Evolutionary conservation across 192 early-diverging fungal species (phyloP).

Genomic region (Entomortierella parvispora): DNA sequence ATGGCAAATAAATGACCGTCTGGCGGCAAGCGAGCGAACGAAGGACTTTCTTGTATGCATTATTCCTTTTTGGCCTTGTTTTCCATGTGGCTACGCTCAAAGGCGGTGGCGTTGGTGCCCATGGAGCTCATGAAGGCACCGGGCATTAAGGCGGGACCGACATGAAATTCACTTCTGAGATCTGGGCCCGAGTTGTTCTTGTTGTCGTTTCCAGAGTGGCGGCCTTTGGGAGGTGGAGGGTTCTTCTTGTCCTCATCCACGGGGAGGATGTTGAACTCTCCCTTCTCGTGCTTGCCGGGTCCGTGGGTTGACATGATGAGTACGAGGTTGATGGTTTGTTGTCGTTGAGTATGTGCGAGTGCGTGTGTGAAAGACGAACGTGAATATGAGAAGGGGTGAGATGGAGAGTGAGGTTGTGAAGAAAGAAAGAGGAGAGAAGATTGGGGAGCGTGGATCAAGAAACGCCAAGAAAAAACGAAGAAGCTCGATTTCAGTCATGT

Average conservation of each 20-base stretch:
- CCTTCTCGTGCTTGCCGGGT: slow-evolving; percentile 30
- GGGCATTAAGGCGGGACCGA: slow-evolving; percentile 40
- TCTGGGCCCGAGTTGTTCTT: slow-evolving; percentile 1
- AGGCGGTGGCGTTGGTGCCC: slow-evolving; percentile 38
- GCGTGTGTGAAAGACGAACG: too few relatives aligned
- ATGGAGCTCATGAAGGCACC: slow-evolving; percentile 43
- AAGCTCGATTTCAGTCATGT: neutral
- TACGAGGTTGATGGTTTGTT: neutral
- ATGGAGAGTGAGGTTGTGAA: neutral
- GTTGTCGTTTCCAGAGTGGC: neutral
- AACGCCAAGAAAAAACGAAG: slow-evolving; percentile 1
- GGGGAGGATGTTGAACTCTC: slow-evolving; percentile 49
- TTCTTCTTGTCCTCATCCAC: slow-evolving; percentile 48
- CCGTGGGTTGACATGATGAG: neutral
- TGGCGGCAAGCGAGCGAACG: too few relatives aligned
- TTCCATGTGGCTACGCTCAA: slow-evolving; percentile 25
- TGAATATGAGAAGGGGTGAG: too few relatives aligned
- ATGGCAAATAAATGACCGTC: too few relatives aligned
- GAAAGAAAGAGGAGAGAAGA: neutral
- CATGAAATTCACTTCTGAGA: slow-evolving; percentile 23
- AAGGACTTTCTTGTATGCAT: too few relatives aligned
- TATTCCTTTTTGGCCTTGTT: slow-evolving; percentile 22
- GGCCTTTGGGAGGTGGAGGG: slow-evolving; percentile 33
- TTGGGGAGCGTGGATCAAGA: too few relatives aligned
- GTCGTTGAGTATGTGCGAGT: too few relatives aligned